phyloP scores from a whole-genome alignment of 2,329 filamentous ascomycete genomes.

The Clarireedia homoeocarpa region DNA sequence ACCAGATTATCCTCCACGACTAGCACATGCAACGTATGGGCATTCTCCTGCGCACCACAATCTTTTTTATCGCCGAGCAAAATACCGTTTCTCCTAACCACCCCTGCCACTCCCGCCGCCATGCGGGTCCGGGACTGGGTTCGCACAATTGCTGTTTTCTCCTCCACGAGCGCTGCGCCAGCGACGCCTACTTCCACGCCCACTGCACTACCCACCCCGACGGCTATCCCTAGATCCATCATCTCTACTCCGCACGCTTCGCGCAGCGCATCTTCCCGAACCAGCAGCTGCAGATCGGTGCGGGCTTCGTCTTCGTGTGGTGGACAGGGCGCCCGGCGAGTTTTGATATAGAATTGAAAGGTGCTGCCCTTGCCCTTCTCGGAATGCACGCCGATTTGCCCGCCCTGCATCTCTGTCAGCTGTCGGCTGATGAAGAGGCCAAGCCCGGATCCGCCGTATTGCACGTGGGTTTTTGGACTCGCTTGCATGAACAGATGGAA shows the following conservation, averaged over 20 bases:
- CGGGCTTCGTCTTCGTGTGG: neutral
- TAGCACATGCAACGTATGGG: conserved; percentile 37
- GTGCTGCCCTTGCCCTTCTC: conserved; percentile 61
- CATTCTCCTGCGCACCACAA: neutral
- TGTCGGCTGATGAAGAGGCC: conserved; percentile 75
- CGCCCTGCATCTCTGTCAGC: conserved; percentile 71
- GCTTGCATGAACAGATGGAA: conserved; percentile 72
- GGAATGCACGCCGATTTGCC: conserved; percentile 68
- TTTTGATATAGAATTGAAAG: conserved; percentile 64
- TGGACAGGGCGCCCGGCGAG: conserved; percentile 24
- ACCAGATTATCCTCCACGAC: conserved; percentile 64
- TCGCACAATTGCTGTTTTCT: no score
- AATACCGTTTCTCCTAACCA: conserved; percentile 38
- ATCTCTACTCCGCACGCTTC: conserved; percentile 5
- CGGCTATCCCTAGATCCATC: neutral
- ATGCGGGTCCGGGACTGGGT: no score
- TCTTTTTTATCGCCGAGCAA: conserved; percentile 28
- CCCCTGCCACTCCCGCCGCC: neutral
- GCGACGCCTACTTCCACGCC: no score
- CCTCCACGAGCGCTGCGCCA: no score
- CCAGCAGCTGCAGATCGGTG: neutral
- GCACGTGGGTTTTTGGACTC: conserved; percentile 69
- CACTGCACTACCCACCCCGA: no score
- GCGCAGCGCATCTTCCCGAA: conserved; percentile 2
- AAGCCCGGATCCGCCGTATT: conserved; percentile 72